Percentiles rank a stretch among this genome's conserved stretches.
These are phyloP conservation scores for Hanseniaspora valbyensis DNA, from an alignment of 805 yeast genomes.

Conservation along the genomic window DNA sequence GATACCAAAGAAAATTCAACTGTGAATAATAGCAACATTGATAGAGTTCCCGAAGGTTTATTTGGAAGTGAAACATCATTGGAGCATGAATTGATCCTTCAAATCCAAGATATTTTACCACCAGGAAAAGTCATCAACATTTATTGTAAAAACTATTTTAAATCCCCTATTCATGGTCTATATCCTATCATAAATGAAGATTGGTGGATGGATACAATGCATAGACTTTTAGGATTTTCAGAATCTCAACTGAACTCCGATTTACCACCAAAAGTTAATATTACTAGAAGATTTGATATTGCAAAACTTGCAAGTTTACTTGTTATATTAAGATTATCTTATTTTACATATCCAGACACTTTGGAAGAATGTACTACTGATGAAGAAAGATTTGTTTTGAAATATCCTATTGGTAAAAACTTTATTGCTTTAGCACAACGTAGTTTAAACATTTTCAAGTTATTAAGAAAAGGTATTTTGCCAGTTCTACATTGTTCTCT, in stretches of 20 bases:
- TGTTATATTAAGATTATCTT: slow-evolving; percentile 36
- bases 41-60: slow-evolving; percentile 17
- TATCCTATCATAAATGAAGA: slow-evolving; percentile 38
- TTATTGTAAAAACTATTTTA: slow-evolving; percentile 36
- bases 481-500: slow-evolving; percentile 46
- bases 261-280: slow-evolving; percentile 26
- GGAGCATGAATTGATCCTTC: slow-evolving; percentile 14
- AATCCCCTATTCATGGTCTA: slow-evolving; percentile 35
- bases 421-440: slow-evolving; percentile 40
- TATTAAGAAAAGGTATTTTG: slow-evolving; percentile 39
- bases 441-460: slow-evolving; percentile 45
- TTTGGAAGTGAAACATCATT: slow-evolving; percentile 13
- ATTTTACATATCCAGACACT: slow-evolving; percentile 32
- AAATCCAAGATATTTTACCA: slow-evolving; percentile 35
- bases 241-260: slow-evolving; percentile 27
- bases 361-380: slow-evolving; percentile 24
- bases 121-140: slow-evolving; percentile 37
- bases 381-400: slow-evolving; percentile 32
- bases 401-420: slow-evolving; percentile 38
- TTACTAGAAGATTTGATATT: slow-evolving; percentile 38
- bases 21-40: background rate
- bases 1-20: slow-evolving; percentile 16
- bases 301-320: slow-evolving; percentile 40
- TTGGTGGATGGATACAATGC: slow-evolving; percentile 28
- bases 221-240: slow-evolving; percentile 14